Evolutionary conservation across 1,139 yeast genomes (phyloP), one percentile per base, ranked within the genome.

Genomic region (Blastobotrys capitulatus): DNA sequence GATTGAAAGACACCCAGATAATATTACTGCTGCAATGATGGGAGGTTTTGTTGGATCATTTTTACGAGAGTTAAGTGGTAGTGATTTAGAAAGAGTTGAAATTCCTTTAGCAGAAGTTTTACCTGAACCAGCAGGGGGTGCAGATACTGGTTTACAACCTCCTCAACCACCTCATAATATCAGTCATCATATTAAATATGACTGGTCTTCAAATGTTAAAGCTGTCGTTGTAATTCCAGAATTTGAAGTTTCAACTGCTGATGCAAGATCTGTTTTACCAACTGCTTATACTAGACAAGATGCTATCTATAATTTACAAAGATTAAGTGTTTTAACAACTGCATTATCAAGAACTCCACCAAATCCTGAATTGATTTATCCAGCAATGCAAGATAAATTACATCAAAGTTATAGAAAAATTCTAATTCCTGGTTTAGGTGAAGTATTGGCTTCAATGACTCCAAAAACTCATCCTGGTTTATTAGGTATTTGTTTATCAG

Each of bases 1-100:
- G 90, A 90, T 92, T 60, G 98, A 92, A 72, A 82, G 97, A 65
- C 98, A 92, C 63, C 98, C 98, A 32, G 98, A 92, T 69, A 92
- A 92, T 68, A 90, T 92, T 62, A 90, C 97, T 20, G 98, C 98
- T 34, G 96, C 98, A 42, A 88, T 92, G 96, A 83, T 90, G 80
- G 98, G 98, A 52, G 97, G 98, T 4, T 92, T 92, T 68, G 95
- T 90, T 37, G 98, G 98, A 35, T 87, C 96, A 1, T 92, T 86
- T 68, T 76, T 92, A 64, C 80, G 95, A 60, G 95, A 87, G 57
- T 73, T 92, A 54, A 73, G 80, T 32, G 80, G 82, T 4, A 77
- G 79, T 43, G 96, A 90, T 56, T 75, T 78, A 53, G 82, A 76
- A 50, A 78, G 86, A 48, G 84, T 86, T 56, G 89, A 83, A 63